Conservation (phyloP, 176 grass and related monocot genomes). For the Aegilops umbellulata region DNA sequence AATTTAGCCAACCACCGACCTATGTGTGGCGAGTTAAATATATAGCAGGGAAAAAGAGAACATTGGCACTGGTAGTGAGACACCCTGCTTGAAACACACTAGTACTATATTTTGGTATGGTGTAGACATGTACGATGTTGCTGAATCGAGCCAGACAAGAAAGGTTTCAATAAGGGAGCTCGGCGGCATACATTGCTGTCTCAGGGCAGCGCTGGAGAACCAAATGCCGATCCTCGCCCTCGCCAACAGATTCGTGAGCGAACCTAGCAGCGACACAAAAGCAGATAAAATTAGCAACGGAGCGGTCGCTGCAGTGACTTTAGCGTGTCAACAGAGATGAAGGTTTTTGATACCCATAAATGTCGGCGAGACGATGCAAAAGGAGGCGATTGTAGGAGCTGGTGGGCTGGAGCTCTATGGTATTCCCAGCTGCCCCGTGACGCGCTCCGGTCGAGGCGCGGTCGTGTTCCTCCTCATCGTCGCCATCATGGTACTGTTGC, state of each 20-base stretch:
- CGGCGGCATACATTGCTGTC: conserved; percentile 75
- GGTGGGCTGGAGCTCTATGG: conserved; percentile 77
- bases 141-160: not conserved
- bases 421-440: conserved; percentile 30
- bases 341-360: conserved; percentile 56
- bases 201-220: conserved; percentile 76
- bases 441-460: not conserved
- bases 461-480: not conserved
- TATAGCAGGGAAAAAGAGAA: not conserved
- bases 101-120: not conserved
- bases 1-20: not conserved
- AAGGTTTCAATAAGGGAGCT: not conserved
- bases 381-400: conserved; percentile 84
- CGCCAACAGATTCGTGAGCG: conserved; percentile 84
- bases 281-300: not conserved
- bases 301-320: not conserved
- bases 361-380: conserved; percentile 89
- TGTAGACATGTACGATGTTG: not conserved
- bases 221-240: conserved; percentile 80
- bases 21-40: not conserved
- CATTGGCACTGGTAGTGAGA: not conserved
- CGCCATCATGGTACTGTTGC: conserved; percentile 16
- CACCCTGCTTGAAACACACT: not conserved
- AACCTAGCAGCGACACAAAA: conserved; percentile 47
- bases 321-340: not conserved